phyloP scores from a whole-genome alignment of 2,329 filamentous ascomycete genomes.

The Triangularia verruculosa region DNA sequence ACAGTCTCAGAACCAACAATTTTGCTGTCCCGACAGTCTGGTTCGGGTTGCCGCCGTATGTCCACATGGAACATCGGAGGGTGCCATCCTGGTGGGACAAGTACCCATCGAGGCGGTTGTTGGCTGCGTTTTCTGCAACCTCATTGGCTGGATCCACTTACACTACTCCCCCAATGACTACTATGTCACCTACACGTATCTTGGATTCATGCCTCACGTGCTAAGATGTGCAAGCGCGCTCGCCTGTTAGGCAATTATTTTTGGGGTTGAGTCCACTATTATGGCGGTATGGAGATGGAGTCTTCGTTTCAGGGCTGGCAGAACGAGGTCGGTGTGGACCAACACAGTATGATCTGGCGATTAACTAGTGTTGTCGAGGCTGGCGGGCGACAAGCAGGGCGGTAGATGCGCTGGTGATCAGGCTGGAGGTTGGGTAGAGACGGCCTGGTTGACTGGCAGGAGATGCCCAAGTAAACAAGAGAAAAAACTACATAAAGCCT shows the following conservation, averaged over 20 bases:
- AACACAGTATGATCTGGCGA: not conserved
- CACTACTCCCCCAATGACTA: not conserved
- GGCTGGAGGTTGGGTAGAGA: not conserved
- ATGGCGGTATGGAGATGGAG: not conserved
- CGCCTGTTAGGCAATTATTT: not conserved
- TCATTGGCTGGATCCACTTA: not conserved
- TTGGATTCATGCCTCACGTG: not conserved
- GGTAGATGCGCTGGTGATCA: not conserved
- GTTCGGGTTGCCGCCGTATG: not conserved
- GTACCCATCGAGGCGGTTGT: not conserved
- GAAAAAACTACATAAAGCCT: not conserved
- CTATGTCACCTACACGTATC: not conserved
- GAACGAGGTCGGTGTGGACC: not conserved
- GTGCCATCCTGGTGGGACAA: not conserved
- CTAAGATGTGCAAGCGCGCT: not conserved
- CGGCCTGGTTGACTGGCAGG: not conserved
- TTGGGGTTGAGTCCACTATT: not conserved
- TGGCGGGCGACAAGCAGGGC: not conserved
- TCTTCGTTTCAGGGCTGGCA: not conserved
- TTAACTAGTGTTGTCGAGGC: not conserved
- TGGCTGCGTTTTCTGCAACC: not conserved
- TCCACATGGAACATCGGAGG: not conserved
- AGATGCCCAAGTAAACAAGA: not conserved
- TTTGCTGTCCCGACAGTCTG: not conserved
- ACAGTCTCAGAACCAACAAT: not conserved